These are phyloP conservation scores for Amanita thiersii DNA, from an alignment of 768 basidiomycete species.

Conservation along the genomic window DNA sequence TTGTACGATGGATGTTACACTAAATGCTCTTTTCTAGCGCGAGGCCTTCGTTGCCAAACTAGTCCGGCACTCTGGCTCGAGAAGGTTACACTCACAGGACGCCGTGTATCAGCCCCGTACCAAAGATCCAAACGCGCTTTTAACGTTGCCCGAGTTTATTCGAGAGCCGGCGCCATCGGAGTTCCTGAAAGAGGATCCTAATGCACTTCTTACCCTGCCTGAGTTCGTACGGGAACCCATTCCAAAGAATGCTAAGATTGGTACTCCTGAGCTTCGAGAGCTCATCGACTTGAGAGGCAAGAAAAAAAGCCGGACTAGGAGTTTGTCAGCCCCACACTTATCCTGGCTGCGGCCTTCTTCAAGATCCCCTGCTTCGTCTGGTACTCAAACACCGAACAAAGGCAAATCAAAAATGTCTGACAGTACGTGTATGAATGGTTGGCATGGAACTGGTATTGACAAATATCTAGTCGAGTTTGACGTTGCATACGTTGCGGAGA, in stretches of 20 bases:
- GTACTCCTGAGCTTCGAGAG: constrained; percentile 14
- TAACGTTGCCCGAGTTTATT: constrained; percentile 58
- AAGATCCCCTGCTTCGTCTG: constrained; percentile 9
- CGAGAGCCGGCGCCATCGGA: constrained; percentile 39
- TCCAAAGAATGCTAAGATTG: constrained; percentile 13
- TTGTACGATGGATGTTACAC: constrained; percentile 1
- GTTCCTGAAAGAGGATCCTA: constrained; percentile 25
- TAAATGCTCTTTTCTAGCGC: constrained; percentile 32
- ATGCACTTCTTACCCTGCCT: constrained; percentile 47
- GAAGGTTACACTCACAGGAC: constrained; percentile 76
- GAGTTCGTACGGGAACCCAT: constrained; percentile 51
- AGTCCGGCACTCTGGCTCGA: constrained; percentile 58
- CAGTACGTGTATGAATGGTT: neutral
- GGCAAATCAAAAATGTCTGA: constrained; percentile 5
- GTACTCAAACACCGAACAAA: constrained; percentile 3
- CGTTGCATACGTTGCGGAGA: constrained; percentile 54
- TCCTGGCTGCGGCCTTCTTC: constrained; percentile 43
- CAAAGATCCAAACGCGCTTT: constrained; percentile 44
- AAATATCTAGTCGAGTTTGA: constrained; percentile 27
- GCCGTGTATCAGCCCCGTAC: constrained; percentile 41
- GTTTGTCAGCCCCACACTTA: constrained; percentile 52
- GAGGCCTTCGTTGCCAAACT: constrained; percentile 73
- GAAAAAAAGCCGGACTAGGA: constrained; percentile 36
- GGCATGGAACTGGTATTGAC: neutral
- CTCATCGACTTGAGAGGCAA: constrained; percentile 15